Percentiles rank a stretch among this genome's conserved stretches.
phyloP scores from a whole-genome alignment of 2,329 filamentous ascomycete genomes.

The Huntiella decipiens region DNA sequence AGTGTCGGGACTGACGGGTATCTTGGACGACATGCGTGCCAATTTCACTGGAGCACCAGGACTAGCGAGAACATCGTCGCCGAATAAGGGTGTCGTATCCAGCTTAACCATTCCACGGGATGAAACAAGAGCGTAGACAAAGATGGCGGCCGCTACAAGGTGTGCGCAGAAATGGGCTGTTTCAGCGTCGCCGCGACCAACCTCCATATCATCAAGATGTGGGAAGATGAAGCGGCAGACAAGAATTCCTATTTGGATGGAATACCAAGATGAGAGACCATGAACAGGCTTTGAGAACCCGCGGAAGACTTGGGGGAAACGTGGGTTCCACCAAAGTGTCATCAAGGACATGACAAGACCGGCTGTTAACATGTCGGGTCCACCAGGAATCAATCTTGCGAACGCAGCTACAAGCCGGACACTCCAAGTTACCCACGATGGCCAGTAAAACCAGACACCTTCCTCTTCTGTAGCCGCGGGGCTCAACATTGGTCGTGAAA shows the following conservation, averaged over 20 bases:
- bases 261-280: slow-evolving; percentile 46
- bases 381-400: slow-evolving; percentile 23
- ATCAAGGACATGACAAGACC: slow-evolving; percentile 30
- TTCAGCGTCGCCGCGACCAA: slow-evolving; percentile 20
- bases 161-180: slow-evolving; percentile 34
- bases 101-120: slow-evolving; percentile 18
- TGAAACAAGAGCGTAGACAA: slow-evolving; percentile 20
- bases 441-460: slow-evolving; percentile 4
- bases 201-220: slow-evolving; percentile 22
- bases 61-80: slow-evolving; percentile 7
- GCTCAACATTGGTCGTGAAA: slow-evolving; percentile 1
- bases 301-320: slow-evolving; percentile 38
- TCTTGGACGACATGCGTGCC: not conserved
- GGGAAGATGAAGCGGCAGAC: slow-evolving; percentile 33
- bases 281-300: slow-evolving; percentile 40
- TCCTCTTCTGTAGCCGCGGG: not conserved
- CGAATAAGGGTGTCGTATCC: slow-evolving; percentile 39
- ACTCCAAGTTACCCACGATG: not conserved
- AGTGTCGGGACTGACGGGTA: not conserved
- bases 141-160: slow-evolving; percentile 31
- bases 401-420: slow-evolving; percentile 11
- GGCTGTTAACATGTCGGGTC: slow-evolving; percentile 25
- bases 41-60: not conserved
- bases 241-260: slow-evolving; percentile 41
- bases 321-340: slow-evolving; percentile 51